Conservation (phyloP, 768 basidiomycete genomes). For the Mycena chlorophos region DNA sequence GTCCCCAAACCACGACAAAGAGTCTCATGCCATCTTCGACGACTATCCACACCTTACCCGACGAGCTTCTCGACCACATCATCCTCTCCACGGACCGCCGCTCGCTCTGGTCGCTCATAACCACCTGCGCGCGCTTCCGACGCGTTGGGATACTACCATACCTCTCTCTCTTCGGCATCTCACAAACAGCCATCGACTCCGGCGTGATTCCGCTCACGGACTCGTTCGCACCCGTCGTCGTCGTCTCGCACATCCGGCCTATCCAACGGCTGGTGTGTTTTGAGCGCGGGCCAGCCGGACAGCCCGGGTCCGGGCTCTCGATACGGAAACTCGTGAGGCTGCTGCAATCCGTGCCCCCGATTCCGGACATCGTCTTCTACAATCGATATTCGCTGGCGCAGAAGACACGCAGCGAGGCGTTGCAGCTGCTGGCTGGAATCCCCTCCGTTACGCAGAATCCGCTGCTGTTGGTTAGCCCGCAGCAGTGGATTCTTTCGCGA, state of each 20-base stretch:
- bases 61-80: neutral
- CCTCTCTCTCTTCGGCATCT: neutral
- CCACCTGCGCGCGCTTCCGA: neutral
- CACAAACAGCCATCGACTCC: conserved; percentile 1
- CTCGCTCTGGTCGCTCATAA: neutral
- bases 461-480: conserved; percentile 4
- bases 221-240: conserved; percentile 14
- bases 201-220: conserved; percentile 12
- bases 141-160: neutral
- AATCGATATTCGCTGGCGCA: conserved; percentile 9
- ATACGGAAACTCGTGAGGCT: neutral
- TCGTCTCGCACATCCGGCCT: conserved; percentile 10
- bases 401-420: neutral
- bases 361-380: conserved; percentile 16
- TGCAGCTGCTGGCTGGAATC: conserved; percentile 5
- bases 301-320: neutral
- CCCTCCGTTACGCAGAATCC: neutral
- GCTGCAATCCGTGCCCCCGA: conserved; percentile 1
- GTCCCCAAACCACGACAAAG: neutral
- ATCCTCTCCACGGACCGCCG: neutral
- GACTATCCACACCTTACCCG: neutral
- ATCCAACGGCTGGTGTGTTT: conserved; percentile 16
- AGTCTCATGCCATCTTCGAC: neutral
- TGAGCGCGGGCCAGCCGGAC: neutral
- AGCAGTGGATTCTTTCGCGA: conserved; percentile 3